Base-by-base conservation (phyloP, 1,284 basidiomycete genomes). In the Mycena citricolor region DNA sequence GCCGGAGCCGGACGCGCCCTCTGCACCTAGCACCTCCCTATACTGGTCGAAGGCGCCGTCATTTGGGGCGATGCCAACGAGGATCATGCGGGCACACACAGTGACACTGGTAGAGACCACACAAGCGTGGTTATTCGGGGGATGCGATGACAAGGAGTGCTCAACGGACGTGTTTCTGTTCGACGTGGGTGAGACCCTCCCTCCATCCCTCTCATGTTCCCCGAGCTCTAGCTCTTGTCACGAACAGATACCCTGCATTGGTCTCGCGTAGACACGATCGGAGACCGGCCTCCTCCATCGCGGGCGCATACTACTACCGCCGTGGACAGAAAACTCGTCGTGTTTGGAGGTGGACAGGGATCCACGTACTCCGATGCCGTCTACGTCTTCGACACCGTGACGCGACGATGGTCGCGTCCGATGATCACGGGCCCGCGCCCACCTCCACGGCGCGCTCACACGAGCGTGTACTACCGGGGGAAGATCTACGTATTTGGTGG, bases 401-500 rank as follows among this genome's bases (percentile, higher is more conserved):
- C 77, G 5, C 76, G 88, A 25, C 73, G 77, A 24, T 92, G 89
- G 85, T 68, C 73, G 22, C 64, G 73, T 16, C 78, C 82, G 2
- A 55, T 56, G 6, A 71, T 82, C 54, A 51, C 62, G 3, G 67
- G 66, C 31, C 52, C 68, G n/a, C 59, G 63, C 61, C 66, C 93
- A 49, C 61, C 83, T 48, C 83, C 88, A 1, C 79, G 93, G 8
- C 80, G 93, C 22, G 92, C 93, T 2, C 93, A 97, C 63, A 91
- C 90, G 0, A 81, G 90, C 2, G 88, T 93, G 19, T 69, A 83
- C 24, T 84, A 90, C 59, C 71, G 75, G 32, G 76, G 79, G 43
- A 85, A 80, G 57, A 75, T 97, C 0, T 90, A 89, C 70, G 70
- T 97, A 3, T 97, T 97, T 60, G 93, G 93, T 4, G 93, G 94